phyloP scores from a whole-genome alignment of 805 yeast species.

The Lachancea quebecensis region DNA sequence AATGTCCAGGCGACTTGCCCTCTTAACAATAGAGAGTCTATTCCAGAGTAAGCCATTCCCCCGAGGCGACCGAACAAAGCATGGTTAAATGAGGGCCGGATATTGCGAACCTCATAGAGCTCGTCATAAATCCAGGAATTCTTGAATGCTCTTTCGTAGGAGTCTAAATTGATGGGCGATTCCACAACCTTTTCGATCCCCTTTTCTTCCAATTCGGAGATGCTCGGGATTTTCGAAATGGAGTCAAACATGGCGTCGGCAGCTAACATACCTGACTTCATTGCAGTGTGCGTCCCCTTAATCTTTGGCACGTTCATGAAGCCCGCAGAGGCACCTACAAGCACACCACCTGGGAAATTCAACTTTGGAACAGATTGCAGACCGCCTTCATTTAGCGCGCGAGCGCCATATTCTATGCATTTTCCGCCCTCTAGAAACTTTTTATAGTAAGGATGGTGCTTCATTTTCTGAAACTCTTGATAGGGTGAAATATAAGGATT shows the following conservation, averaged over 20 bases:
- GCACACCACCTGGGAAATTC: constrained; percentile 91
- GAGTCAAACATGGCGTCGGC: constrained; percentile 71
- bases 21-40: constrained; percentile 67
- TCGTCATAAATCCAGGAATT: constrained; percentile 85
- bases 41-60: constrained; percentile 78
- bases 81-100: constrained; percentile 82
- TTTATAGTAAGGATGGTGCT: constrained; percentile 79
- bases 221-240: constrained; percentile 39
- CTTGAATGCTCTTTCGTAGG: constrained; percentile 59
- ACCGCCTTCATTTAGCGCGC: constrained; percentile 98
- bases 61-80: constrained; percentile 64
- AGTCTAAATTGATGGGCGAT: constrained; percentile 43
- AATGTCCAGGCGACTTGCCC: constrained; percentile 91
- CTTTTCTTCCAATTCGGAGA: constrained; percentile 37
- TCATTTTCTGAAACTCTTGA: constrained; percentile 92
- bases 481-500: constrained; percentile 96
- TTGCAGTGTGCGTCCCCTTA: constrained; percentile 96
- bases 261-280: constrained; percentile 92
- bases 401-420: constrained; percentile 89
- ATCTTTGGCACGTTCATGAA: constrained; percentile 96
- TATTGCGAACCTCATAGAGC: constrained; percentile 75
- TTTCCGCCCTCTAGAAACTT: constrained; percentile 77
- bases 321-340: constrained; percentile 95
- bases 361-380: constrained; percentile 85
- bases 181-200: constrained; percentile 34